These are phyloP conservation scores for Aspergillus sclerotioniger DNA, from an alignment of 495 filamentous ascomycete genomes.

Conservation along the genomic window DNA sequence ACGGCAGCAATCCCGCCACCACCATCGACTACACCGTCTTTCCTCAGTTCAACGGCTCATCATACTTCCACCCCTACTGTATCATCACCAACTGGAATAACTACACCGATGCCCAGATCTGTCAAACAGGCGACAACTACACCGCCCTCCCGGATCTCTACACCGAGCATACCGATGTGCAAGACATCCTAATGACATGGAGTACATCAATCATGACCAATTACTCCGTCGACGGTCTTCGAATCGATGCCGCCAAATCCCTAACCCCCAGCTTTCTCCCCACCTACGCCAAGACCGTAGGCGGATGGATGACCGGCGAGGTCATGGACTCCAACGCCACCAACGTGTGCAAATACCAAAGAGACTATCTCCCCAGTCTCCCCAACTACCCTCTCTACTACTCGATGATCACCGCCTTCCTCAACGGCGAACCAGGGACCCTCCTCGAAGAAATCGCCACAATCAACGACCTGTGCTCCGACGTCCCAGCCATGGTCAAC, in stretches of 20 bases:
- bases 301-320: slow-evolving; percentile 7
- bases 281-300: slow-evolving; percentile 30
- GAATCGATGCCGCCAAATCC: slow-evolving; percentile 66
- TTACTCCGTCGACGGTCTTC: slow-evolving; percentile 69
- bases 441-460: slow-evolving; percentile 3
- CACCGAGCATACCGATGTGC: slow-evolving; percentile 54
- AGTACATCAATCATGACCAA: slow-evolving; percentile 53
- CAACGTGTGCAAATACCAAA: slow-evolving; percentile 9
- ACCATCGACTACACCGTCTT: slow-evolving; percentile 53
- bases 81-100: slow-evolving; percentile 44
- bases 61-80: slow-evolving; percentile 61
- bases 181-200: slow-evolving; percentile 55
- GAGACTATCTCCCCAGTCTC: slow-evolving; percentile 25
- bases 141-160: slow-evolving; percentile 61
- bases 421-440: background rate
- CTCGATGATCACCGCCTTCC: slow-evolving; percentile 9
- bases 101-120: slow-evolving; percentile 28
- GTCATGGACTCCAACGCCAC: slow-evolving; percentile 1
- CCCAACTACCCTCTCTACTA: slow-evolving; percentile 25
- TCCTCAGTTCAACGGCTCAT: slow-evolving; percentile 56
- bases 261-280: slow-evolving; percentile 51
- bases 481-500: slow-evolving; percentile 56
- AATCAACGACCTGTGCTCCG: slow-evolving; percentile 28
- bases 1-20: slow-evolving; percentile 24
- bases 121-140: slow-evolving; percentile 56